Conservation (phyloP, 2,329 filamentous ascomycete genomes). For the Colletotrichum tanaceti region DNA sequence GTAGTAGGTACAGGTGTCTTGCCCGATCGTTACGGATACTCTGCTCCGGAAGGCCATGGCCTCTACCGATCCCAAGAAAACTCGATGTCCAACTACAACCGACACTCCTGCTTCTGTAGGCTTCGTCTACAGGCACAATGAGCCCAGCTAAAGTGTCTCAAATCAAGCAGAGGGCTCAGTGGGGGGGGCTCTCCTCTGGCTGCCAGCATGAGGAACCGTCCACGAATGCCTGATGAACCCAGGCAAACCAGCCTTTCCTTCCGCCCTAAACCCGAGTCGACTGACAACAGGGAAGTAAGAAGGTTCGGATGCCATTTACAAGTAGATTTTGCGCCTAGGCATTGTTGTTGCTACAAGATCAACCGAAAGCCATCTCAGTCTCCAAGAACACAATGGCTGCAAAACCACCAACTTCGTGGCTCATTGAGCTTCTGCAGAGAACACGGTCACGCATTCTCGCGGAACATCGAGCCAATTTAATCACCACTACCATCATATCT, state of each 20-base stretch:
- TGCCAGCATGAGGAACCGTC: not conserved
- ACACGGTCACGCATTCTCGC: not conserved
- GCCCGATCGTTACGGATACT: not conserved
- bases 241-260: not conserved
- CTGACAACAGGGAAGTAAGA: not conserved
- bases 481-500: not conserved
- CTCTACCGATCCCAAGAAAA: not conserved
- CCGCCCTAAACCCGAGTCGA: not conserved
- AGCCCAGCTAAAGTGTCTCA: not conserved
- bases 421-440: not conserved
- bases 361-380: not conserved
- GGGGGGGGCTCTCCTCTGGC: not conserved
- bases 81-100: not conserved
- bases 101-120: not conserved
- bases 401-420: too few relatives aligned
- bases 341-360: not conserved
- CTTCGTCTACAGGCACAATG: not conserved
- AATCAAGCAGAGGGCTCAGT: not conserved
- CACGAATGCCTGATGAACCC: not conserved
- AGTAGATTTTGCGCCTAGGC: too few relatives aligned
- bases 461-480: not conserved
- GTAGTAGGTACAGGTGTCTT: not conserved
- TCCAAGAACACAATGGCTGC: too few relatives aligned
- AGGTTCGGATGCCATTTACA: too few relatives aligned
- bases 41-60: not conserved